A percentile compares a stretch with the other conserved stretches of the same genome.
Evolutionary conservation across 2,329 filamentous ascomycete genomes (phyloP).

Genomic region (Paecilomyces variotii): DNA sequence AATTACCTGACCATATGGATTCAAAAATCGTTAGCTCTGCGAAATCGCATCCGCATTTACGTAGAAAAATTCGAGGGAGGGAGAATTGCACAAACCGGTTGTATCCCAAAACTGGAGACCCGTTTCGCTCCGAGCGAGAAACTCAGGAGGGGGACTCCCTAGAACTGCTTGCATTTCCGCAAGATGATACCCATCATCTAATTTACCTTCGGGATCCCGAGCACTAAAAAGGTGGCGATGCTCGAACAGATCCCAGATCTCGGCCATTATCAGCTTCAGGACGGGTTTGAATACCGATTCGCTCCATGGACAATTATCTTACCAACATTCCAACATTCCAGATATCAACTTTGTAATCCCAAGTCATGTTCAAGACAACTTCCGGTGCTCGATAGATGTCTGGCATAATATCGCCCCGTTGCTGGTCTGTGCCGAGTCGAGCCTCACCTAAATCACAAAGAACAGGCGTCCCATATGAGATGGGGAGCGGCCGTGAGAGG

Average conservation of each 20-base stretch:
- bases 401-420: not conserved
- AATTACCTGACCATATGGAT: too few relatives aligned
- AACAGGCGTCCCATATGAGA: not conserved
- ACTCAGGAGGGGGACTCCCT: not conserved
- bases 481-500: not conserved
- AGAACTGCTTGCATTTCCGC: not conserved
- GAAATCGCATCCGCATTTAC: too few relatives aligned
- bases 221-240: not conserved
- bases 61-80: not conserved
- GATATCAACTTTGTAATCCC: not conserved
- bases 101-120: not conserved
- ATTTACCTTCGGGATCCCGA: not conserved
- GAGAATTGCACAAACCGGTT: not conserved
- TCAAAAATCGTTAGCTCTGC: too few relatives aligned
- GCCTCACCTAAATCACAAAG: not conserved
- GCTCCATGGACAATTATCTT: not conserved
- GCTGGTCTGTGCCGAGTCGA: not conserved
- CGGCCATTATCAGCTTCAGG: not conserved
- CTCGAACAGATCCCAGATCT: not conserved
- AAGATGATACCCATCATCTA: not conserved
- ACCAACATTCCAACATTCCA: not conserved
- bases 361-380: not conserved
- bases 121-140: not conserved
- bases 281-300: not conserved
- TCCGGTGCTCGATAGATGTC: not conserved